These are phyloP conservation scores for Syncephalis plumigaleata DNA, from an alignment of 371 early-diverging fungal genomes.

Conservation along the genomic window DNA sequence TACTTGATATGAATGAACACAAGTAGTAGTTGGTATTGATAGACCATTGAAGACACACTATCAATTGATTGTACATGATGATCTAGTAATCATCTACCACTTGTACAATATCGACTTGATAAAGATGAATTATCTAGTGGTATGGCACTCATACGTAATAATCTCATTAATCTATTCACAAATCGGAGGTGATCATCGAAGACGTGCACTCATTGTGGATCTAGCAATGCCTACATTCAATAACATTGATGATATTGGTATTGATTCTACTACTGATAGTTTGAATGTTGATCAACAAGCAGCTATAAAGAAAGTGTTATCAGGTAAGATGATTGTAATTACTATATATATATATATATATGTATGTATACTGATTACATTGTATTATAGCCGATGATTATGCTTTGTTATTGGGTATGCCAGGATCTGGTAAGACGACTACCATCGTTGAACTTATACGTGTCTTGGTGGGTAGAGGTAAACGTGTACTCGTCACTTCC, in stretches of 20 bases:
- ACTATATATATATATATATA: neutral
- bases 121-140: slow-evolving; percentile 58
- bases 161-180: slow-evolving; percentile 52
- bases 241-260: neutral
- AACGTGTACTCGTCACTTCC: slow-evolving; percentile 82
- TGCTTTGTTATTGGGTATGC: slow-evolving; percentile 94
- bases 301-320: slow-evolving; percentile 34
- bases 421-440: slow-evolving; percentile 98
- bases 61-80: neutral
- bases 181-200: slow-evolving; percentile 22
- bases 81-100: too few relatives aligned
- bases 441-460: slow-evolving; percentile 74
- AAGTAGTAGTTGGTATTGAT: slow-evolving; percentile 38
- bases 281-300: slow-evolving; percentile 50
- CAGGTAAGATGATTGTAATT: slow-evolving; percentile 13
- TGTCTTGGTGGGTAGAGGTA: slow-evolving; percentile 41
- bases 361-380: neutral
- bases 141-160: slow-evolving; percentile 44
- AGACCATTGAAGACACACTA: slow-evolving; percentile 10
- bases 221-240: slow-evolving; percentile 43
- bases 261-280: slow-evolving; percentile 2
- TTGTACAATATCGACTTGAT: slow-evolving; percentile 51
- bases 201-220: slow-evolving; percentile 66
- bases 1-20: slow-evolving; percentile 22
- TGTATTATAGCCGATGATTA: slow-evolving; percentile 57